Base-by-base conservation (phyloP, 139 green algal species). In the Spirogloea muscicola region DNA sequence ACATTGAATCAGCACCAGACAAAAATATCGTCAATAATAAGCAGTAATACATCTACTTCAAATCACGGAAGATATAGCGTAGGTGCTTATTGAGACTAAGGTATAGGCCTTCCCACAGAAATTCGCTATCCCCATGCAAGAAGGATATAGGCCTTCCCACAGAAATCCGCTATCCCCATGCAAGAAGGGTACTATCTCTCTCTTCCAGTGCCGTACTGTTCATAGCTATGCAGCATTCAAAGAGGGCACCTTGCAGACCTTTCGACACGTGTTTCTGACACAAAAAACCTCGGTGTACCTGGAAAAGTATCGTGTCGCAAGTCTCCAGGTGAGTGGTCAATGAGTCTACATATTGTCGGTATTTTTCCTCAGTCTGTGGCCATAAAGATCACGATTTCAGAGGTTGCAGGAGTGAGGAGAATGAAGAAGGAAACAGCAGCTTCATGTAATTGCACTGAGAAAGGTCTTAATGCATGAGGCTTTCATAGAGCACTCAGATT, bases 311-410 rank as follows among this genome's bases (percentile, higher is more conserved):
- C 3, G 55, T n/a, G 31, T 82, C 74, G 33, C 66, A 82, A 25
- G 74, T 82, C 21, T 49, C 37, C 68, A 82, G 68, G 34, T 82
- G 74, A 0, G 57, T 43, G 34, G 33, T 48, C 38, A 82, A 41
- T 3, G 27, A 33, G 31, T 27, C 46, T 33, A 77, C 66, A 71
- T 82, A 82, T 29, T 49, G 74, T 27, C 67, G 66, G 37, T 79
- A 82, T 49, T 82, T 82, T 31, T 80, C 74, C 41, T 82, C 74
- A 29, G 67, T 82, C 68, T 80, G 69, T 29, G 36, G 0, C 27
- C 1, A 51, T 27, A 13, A 57, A 55, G 3, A 38, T 9, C n/a
- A 60, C n/a, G n/a, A n/a, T n/a, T n/a, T n/a, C n/a, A n/a, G n/a
- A n/a, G n/a, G n/a, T n/a, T n/a, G n/a, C n/a, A n/a, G n/a, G n/a